Conservation (phyloP, 73 alveolate species). For the Paramecium octaurelia region DNA sequence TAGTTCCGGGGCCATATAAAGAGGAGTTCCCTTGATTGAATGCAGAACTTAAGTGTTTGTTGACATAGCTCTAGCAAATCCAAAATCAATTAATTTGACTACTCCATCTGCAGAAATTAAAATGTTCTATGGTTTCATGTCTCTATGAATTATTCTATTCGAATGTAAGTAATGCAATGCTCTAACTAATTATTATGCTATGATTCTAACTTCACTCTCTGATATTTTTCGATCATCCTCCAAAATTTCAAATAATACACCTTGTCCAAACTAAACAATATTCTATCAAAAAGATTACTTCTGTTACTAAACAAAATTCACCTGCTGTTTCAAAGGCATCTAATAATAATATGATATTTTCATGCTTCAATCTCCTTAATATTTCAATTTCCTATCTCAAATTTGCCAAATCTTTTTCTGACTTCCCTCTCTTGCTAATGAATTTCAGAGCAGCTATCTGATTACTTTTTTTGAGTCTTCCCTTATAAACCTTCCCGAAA, state of each 20-base stretch:
- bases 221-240: constrained; percentile 99
- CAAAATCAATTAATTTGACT: constrained; percentile 99
- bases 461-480: constrained; percentile 95
- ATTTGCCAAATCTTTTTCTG: constrained; percentile 97
- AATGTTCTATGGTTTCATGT: constrained; percentile 99
- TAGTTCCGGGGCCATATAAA: constrained; percentile 99
- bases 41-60: constrained; percentile 95
- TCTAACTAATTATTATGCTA: constrained; percentile 95
- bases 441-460: constrained; percentile 98
- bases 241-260: constrained; percentile 98
- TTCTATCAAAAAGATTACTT: constrained; percentile 59
- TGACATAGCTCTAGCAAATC: constrained; percentile 99
- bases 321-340: constrained; percentile 98
- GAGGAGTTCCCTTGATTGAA: constrained; percentile 99
- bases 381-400: constrained; percentile 98
- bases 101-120: constrained; percentile 97
- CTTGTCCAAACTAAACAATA: constrained; percentile 87
- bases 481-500: constrained; percentile 99
- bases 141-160: constrained; percentile 98
- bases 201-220: constrained; percentile 96
- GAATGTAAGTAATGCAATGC: constrained; percentile 93
- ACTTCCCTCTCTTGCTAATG: constrained; percentile 98
- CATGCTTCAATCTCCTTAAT: constrained; percentile 95
- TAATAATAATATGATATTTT: constrained; percentile 95
- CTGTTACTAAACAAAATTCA: constrained; percentile 98